Conservation (phyloP, 2,329 filamentous ascomycete species). For the Fusarium nurragi region DNA sequence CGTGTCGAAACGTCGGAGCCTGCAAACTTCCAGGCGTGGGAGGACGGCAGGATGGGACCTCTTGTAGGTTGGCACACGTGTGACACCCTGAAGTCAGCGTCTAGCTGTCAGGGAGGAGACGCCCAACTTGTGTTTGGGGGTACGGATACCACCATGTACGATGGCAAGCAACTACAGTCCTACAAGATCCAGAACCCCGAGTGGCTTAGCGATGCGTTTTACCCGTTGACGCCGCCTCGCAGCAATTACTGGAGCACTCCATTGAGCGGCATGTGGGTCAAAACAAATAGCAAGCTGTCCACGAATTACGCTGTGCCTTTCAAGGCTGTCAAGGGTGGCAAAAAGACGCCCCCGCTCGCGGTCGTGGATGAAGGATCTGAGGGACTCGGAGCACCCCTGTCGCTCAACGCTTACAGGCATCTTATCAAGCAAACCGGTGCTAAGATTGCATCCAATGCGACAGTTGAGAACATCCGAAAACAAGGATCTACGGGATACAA, state of each 20-base stretch:
- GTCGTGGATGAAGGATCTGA: constrained; percentile 22
- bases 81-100: neutral
- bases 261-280: constrained; percentile 13
- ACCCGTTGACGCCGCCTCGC: constrained; percentile 6
- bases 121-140: constrained; percentile 1
- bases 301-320: constrained; percentile 14
- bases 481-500: constrained; percentile 1
- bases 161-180: neutral
- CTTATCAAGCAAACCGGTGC: neutral
- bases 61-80: constrained; percentile 5
- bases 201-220: constrained; percentile 19
- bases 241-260: constrained; percentile 13
- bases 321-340: neutral
- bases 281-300: neutral
- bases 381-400: constrained; percentile 15
- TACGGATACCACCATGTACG: constrained; percentile 2
- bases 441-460: neutral
- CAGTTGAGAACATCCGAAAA: neutral
- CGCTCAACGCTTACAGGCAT: constrained; percentile 10
- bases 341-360: constrained; percentile 6
- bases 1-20: neutral
- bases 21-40: constrained; percentile 1
- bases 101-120: neutral
- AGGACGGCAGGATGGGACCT: neutral
- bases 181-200: constrained; percentile 13